Conservation (phyloP, 2,329 filamentous ascomycete species). For the Pseudovirgaria hyperparasitica region DNA sequence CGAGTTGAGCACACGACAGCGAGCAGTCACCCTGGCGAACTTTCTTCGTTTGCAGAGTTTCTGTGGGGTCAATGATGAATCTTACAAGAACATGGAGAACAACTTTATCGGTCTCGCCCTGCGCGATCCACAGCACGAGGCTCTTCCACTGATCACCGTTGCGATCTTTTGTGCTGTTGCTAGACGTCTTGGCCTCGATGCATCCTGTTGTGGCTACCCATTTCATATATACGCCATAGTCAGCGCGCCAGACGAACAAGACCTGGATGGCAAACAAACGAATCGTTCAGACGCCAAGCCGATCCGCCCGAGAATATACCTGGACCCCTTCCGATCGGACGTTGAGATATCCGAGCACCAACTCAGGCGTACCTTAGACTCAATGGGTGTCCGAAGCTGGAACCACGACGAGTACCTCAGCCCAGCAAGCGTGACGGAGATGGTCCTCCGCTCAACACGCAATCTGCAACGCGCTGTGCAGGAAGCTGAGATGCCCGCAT, state of each 20-base stretch:
- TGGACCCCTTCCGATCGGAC: slow-evolving; percentile 67
- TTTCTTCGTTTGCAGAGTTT: slow-evolving; percentile 60
- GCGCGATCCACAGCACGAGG: slow-evolving; percentile 58
- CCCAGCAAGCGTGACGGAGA: slow-evolving; percentile 50
- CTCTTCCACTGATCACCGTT: slow-evolving; percentile 73
- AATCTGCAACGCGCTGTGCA: slow-evolving; percentile 69
- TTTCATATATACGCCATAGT: slow-evolving; percentile 78
- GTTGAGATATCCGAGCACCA: slow-evolving; percentile 50
- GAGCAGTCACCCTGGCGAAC: slow-evolving; percentile 52
- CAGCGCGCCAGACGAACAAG: slow-evolving; percentile 44
- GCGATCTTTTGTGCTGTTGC: slow-evolving; percentile 79
- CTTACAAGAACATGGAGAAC: slow-evolving; percentile 72
- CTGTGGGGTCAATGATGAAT: slow-evolving; percentile 55
- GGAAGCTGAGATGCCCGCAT: no score
- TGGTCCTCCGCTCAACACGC: slow-evolving; percentile 62
- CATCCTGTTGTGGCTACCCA: slow-evolving; percentile 69
- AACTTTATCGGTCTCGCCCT: slow-evolving; percentile 78
- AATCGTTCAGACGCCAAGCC: slow-evolving; percentile 14
- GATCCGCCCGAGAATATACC: slow-evolving; percentile 55
- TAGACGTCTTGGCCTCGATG: slow-evolving; percentile 58
- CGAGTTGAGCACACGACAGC: slow-evolving; percentile 47
- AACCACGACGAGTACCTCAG: slow-evolving; percentile 43
- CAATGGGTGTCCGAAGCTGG: slow-evolving; percentile 30
- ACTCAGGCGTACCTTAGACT: slow-evolving; percentile 47
- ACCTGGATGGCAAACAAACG: slow-evolving; percentile 30